Base-by-base conservation (phyloP, 345 rosid species). In the Citrus inodora region DNA sequence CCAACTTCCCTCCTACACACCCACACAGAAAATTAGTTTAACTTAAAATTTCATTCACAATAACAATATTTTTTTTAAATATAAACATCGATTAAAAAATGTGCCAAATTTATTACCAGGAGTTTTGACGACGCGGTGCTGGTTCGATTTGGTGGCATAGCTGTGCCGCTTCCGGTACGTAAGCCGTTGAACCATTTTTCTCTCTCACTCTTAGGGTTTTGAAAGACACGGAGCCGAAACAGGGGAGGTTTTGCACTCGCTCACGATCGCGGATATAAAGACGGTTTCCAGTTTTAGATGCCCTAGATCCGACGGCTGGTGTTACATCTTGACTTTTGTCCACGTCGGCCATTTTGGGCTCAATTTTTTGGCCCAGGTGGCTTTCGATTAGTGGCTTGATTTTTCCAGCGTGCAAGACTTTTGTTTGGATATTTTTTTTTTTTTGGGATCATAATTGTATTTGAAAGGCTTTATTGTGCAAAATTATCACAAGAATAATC, bases 141-240 rank as follows among this genome's bases (percentile, higher is more conserved):
- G 97, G 86, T 94, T 95, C 3, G 98, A 95, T 64, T 88, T 95
- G 73, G 98, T 95, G 85, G 98, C 98, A 70, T 95, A 95, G 87
- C 98, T 93, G 87, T 95, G 98, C 56, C 98, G 90, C 70, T 84
- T 84, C 64, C 98, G 90, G 82, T 93, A 93, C 0, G 93, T 93
- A 4, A 95, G 92, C 70, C 98, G 93, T 92, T 95, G 98, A 78
- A 93, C 98, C 98, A 95, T 95, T 82, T 88, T 85, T 13, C 7
- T 66, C 27, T 56, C 35, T 66, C 80, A 62, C 81, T 25, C 66
- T 77, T 82, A 81, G 84, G 90, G 87, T 84, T 87, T 80, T 72
- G 78, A 67, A 67, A 30, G 25, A 8, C 19, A 33, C 55, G 60
- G 77, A 70, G 76, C 65, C 79, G 83, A 67, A 81, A 82, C 85